Evolutionary conservation across 2,329 filamentous ascomycete species (phyloP).

Genomic region (Hypocrella siamensis): DNA sequence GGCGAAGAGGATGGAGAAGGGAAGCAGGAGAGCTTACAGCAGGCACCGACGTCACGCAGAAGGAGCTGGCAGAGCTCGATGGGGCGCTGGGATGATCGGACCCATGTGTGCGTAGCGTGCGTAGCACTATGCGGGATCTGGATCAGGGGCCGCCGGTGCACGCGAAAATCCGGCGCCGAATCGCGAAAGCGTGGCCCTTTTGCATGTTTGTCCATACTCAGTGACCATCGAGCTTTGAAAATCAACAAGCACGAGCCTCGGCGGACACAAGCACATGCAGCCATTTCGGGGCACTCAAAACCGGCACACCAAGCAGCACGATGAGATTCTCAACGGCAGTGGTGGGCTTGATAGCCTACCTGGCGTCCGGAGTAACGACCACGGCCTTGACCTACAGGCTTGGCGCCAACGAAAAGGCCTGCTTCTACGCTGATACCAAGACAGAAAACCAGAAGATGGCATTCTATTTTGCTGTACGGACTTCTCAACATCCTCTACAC

Average conservation of each 20-base stretch:
- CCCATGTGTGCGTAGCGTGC: no score
- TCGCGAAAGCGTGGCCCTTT: conserved; percentile 6
- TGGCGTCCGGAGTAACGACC: conserved; percentile 57
- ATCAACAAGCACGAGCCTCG: no score
- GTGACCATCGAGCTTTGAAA: not conserved
- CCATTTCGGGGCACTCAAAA: conserved; percentile 11
- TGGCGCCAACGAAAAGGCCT: conserved; percentile 79
- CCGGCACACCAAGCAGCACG: conserved; percentile 13
- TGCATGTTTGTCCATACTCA: not conserved
- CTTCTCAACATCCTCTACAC: not conserved
- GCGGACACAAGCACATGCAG: no score
- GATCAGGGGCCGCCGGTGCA: conserved; percentile 4
- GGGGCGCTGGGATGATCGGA: no score
- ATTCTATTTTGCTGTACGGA: conserved; percentile 71
- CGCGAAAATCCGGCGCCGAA: conserved; percentile 10
- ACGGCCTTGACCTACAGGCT: conserved; percentile 94
- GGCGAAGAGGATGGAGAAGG: no score
- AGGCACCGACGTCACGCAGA: no score
- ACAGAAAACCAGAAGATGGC: conserved; percentile 76
- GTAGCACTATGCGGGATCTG: no score
- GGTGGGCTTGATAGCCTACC: conserved; percentile 54
- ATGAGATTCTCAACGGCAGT: conserved; percentile 53
- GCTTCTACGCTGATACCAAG: conserved; percentile 76
- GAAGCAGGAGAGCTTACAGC: not conserved
- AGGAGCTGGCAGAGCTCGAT: no score